These are phyloP conservation scores for Cyclotella baltica DNA, from an alignment of 108 stramenopile genomes.

Conservation along the genomic window DNA sequence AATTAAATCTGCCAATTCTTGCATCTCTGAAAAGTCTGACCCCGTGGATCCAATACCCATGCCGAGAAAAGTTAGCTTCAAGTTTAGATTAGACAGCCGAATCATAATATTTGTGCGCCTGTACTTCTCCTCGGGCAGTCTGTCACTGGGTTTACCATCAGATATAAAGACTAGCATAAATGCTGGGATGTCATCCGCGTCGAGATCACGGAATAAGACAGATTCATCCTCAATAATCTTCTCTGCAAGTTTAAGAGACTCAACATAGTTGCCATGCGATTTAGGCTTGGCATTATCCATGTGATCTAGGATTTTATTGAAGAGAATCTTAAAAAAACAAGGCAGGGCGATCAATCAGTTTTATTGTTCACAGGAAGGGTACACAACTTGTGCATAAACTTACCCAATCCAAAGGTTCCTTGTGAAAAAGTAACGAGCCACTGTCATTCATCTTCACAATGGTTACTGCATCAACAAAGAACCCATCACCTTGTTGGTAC, in stretches of 20 bases:
- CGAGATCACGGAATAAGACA: conserved; percentile 23
- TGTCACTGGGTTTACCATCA: conserved; percentile 52
- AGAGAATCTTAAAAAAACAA: conserved; percentile 26
- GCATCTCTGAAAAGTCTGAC: conserved; percentile 39
- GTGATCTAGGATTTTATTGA: conserved; percentile 56
- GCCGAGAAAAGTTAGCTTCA: conserved; percentile 42
- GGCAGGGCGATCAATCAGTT: background rate
- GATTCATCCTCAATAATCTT: conserved; percentile 31
- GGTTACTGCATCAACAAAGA: conserved; percentile 60
- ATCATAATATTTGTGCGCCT: conserved; percentile 24
- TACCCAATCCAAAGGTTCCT: conserved; percentile 66
- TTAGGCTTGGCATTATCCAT: conserved; percentile 36
- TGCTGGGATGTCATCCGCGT: conserved; percentile 44
- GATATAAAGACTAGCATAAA: conserved; percentile 45
- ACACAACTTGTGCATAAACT: background rate
- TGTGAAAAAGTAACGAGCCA: conserved; percentile 40
- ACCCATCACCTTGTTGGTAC: conserved; percentile 53
- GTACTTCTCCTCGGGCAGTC: background rate
- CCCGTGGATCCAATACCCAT: conserved; percentile 47
- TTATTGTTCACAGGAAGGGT: background rate
- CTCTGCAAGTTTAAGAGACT: conserved; percentile 33
- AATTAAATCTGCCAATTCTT: conserved; percentile 25
- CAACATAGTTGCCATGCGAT: conserved; percentile 46
- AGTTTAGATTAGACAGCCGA: conserved; percentile 34
- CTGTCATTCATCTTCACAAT: conserved; percentile 60